Evolutionary conservation across 805 yeast genomes (phyloP).

Genomic region (Ogataea polymorpha): DNA sequence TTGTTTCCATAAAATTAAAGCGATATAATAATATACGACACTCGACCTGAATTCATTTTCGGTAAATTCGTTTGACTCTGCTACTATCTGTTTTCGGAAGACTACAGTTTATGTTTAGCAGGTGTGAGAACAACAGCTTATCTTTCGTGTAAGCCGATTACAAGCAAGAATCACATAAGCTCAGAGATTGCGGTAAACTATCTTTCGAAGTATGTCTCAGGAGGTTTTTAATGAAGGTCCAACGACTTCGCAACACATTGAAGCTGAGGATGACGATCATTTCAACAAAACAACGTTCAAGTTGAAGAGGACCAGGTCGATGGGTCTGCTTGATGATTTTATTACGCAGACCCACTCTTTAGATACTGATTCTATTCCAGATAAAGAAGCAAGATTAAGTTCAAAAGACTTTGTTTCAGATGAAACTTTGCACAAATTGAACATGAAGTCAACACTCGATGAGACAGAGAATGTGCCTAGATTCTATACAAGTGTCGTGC

Average conservation of each 20-base stretch:
- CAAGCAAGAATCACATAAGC: background rate
- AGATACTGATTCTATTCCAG: slow-evolving; percentile 16
- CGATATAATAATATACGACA: background rate
- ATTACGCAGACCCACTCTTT: slow-evolving; percentile 23
- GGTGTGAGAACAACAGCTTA: background rate
- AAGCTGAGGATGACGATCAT: slow-evolving; percentile 67
- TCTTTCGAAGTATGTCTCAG: slow-evolving; percentile 19
- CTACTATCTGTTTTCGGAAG: background rate
- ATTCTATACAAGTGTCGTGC: slow-evolving; percentile 27
- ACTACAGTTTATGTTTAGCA: slow-evolving; percentile 1
- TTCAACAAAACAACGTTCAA: slow-evolving; percentile 69
- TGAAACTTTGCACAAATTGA: slow-evolving; percentile 87
- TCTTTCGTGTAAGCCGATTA: slow-evolving; percentile 1
- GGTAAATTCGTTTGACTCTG: background rate
- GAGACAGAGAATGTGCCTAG: slow-evolving; percentile 24
- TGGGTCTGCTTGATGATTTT: slow-evolving; percentile 75
- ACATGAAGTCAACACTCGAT: slow-evolving; percentile 22
- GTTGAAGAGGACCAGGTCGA: slow-evolving; percentile 75
- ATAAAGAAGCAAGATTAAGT: slow-evolving; percentile 71
- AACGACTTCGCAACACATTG: slow-evolving; percentile 62
- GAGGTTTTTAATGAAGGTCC: slow-evolving; percentile 55
- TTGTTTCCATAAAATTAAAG: slow-evolving; percentile 10
- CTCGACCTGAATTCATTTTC: background rate
- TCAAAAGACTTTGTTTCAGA: slow-evolving; percentile 92
- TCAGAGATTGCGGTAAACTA: background rate